Evolutionary conservation across 306 rosid species (phyloP).

Genomic region (cucumber (Cucumis sativus)): DNA sequence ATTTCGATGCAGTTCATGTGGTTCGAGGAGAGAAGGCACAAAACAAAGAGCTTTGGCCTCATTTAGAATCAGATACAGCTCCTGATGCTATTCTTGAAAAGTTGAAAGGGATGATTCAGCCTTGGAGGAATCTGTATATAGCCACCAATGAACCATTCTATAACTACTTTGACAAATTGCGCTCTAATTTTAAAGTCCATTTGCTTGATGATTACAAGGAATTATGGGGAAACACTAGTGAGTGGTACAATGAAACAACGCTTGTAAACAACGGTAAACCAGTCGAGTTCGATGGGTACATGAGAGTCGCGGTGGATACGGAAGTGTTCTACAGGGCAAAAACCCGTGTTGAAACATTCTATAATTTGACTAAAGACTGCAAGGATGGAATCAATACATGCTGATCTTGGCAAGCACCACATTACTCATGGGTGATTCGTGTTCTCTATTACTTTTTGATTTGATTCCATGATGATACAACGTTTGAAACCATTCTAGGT

Average conservation of each 20-base stretch:
- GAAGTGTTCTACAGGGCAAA: constrained; percentile 88
- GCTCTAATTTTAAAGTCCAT: constrained; percentile 79
- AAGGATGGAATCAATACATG: constrained; percentile 94
- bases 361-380: constrained; percentile 84
- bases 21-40: constrained; percentile 89
- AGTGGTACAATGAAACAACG: constrained; percentile 81
- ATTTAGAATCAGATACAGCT: constrained; percentile 73
- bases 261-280: constrained; percentile 58
- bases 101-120: constrained; percentile 70
- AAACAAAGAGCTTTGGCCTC: constrained; percentile 87
- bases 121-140: constrained; percentile 73
- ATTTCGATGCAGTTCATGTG: constrained; percentile 84
- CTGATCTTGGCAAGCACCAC: constrained; percentile 33
- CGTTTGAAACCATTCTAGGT: background rate
- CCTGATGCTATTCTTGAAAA: constrained; percentile 59
- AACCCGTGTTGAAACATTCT: constrained; percentile 79
- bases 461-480: background rate
- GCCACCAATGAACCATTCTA: constrained; percentile 92
- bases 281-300: constrained; percentile 95
- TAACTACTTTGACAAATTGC: constrained; percentile 83
- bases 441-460: constrained; percentile 4
- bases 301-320: constrained; percentile 97
- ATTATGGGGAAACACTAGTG: constrained; percentile 77
- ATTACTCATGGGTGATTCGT: constrained; percentile 15
- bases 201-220: constrained; percentile 90